Evolutionary conservation across 805 yeast species (phyloP).

Genomic region (Wickerhamiella cacticola): DNA sequence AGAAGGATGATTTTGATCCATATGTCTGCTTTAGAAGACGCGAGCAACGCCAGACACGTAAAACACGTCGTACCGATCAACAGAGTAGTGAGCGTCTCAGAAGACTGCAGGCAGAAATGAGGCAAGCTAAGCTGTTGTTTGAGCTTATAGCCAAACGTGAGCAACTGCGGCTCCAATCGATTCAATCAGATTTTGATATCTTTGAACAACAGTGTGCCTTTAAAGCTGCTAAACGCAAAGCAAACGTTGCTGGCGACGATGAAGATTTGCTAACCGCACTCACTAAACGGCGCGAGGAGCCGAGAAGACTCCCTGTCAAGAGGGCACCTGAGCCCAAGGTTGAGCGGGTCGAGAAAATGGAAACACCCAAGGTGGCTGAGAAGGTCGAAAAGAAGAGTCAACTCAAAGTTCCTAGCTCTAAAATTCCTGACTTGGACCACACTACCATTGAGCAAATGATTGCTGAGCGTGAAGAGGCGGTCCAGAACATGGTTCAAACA

Average conservation of each 20-base stretch:
- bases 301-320: slow-evolving; percentile 6
- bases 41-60: slow-evolving; percentile 89
- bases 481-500: slow-evolving; percentile 74
- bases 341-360: slow-evolving; percentile 17
- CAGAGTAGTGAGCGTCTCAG: slow-evolving; percentile 78
- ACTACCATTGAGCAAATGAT: slow-evolving; percentile 68
- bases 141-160: slow-evolving; percentile 67
- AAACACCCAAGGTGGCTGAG: slow-evolving; percentile 24
- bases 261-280: slow-evolving; percentile 51
- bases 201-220: slow-evolving; percentile 63
- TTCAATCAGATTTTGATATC: slow-evolving; percentile 51
- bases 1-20: slow-evolving; percentile 71
- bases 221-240: slow-evolving; percentile 59
- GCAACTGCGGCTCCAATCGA: slow-evolving; percentile 44
- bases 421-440: slow-evolving; percentile 84
- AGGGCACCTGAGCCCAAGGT: slow-evolving; percentile 9
- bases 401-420: slow-evolving; percentile 84
- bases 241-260: slow-evolving; percentile 73
- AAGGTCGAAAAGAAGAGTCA: slow-evolving; percentile 24
- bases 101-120: slow-evolving; percentile 60
- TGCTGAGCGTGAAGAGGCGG: slow-evolving; percentile 61
- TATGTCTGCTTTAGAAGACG: slow-evolving; percentile 92
- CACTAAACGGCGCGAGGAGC: slow-evolving; percentile 15
- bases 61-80: slow-evolving; percentile 87
- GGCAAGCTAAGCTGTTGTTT: slow-evolving; percentile 58